Base-by-base conservation (phyloP, 805 yeast species). In the Blastobotrys attinorum region DNA sequence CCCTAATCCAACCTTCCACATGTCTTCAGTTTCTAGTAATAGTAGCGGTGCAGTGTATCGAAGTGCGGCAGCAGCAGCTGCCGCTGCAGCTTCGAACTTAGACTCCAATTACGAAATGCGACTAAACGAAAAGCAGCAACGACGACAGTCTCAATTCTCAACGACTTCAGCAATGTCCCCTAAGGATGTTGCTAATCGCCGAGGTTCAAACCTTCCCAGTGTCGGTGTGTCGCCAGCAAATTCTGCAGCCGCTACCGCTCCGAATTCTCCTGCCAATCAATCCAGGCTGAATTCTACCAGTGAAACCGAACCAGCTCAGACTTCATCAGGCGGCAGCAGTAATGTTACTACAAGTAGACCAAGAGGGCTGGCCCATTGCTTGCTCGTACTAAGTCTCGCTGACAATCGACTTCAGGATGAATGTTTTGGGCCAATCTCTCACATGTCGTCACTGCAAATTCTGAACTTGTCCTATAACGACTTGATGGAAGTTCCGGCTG, bases 401-500 rank as follows among this genome's bases (percentile, higher is more conserved):
- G 97, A 90, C 58, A 92, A 92, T 60, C 79, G 87, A 49, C 71
- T 92, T 27, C 74, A 72, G 21, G 96, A 90, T 57, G 82, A 81
- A 4, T 76, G 81, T 47, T 80, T 89, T 63, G 82, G 81, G 43
- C 70, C 76, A 3, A 66, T 92, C 25, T 73, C 84, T 4, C 64
- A 72, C 39, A 72, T 85, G 49, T 58, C 66, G 1, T 75, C 79
- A 40, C 63, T 92, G 50, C 75, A 73, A 46, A 60, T 72, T 1
- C 67, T 92, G 52, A 88, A 90, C 54, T 61, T 92, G 44, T 77
- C 95, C 0, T 90, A 90, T 61, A 92, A 92, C 56, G 89, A 81
- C 49, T 62, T 92, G 25, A 65, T 81, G 29, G 97, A 90, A 53
- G 76, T 90, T 22, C 94, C 96, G 0, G 62, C 69, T 16, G 86